Evolutionary conservation across 1,139 yeast genomes (phyloP).

Genomic region (Sugiyamaella castrensis): DNA sequence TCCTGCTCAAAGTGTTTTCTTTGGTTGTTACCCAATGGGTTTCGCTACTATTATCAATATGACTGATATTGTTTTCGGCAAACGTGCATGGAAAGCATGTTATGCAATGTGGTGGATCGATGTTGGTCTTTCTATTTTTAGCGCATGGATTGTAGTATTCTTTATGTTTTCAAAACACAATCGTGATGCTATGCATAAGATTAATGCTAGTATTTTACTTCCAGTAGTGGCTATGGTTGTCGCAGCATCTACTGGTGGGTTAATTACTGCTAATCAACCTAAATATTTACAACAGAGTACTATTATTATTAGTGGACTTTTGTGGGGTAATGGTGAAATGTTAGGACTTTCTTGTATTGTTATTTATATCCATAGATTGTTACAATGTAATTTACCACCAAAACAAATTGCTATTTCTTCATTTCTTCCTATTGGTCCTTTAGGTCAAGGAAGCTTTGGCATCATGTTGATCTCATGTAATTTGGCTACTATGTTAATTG

Average conservation of each 20-base stretch:
- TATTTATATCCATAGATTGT: constrained; percentile 56
- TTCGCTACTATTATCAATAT: constrained; percentile 60
- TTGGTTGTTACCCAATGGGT: constrained; percentile 84
- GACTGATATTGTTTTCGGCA: constrained; percentile 40
- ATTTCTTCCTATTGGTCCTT: constrained; percentile 63
- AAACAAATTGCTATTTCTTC: constrained; percentile 48
- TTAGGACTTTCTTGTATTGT: constrained; percentile 57
- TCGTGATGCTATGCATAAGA: constrained; percentile 35
- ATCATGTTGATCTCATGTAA: constrained; percentile 31
- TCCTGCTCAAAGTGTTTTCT: constrained; percentile 52
- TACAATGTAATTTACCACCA: constrained; percentile 59
- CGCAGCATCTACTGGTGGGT: constrained; percentile 62
- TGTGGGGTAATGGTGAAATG: constrained; percentile 68
- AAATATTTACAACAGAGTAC: constrained; percentile 48
- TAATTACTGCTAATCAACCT: constrained; percentile 49
- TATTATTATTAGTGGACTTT: constrained; percentile 50
- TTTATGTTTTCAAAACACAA: constrained; percentile 42
- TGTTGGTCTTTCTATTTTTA: constrained; percentile 49
- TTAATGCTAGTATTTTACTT: constrained; percentile 50
- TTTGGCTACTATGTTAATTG: constrained; percentile 21
- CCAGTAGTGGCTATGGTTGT: constrained; percentile 80
- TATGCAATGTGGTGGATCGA: constrained; percentile 73
- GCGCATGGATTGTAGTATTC: constrained; percentile 56
- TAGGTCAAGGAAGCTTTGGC: constrained; percentile 81
- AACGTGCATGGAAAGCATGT: constrained; percentile 31